Evolutionary conservation across 352 stramenopile species (phyloP).

Genomic region (Globisporangium solare): DNA sequence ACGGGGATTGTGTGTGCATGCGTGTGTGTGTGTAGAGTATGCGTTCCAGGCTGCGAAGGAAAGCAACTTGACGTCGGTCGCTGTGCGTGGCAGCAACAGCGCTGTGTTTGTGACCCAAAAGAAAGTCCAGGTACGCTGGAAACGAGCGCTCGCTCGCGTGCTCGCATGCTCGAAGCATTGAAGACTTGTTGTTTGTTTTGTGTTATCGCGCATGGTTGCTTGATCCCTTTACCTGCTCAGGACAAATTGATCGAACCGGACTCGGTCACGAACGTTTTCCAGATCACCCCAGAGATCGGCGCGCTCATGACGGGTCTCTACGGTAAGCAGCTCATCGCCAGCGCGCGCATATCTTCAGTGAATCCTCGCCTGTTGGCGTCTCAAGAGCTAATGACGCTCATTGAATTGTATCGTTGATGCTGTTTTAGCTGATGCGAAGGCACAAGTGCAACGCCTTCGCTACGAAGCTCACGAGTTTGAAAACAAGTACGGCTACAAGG

Average conservation of each 20-base stretch:
- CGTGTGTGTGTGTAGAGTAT: slow-evolving; percentile 88
- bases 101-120: slow-evolving; percentile 97
- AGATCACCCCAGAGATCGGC: slow-evolving; percentile 94
- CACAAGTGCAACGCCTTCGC: slow-evolving; percentile 93
- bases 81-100: slow-evolving; percentile 92
- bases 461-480: slow-evolving; percentile 98
- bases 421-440: slow-evolving; percentile 79
- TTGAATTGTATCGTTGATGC: neutral
- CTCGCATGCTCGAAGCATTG: neutral
- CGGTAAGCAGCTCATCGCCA: slow-evolving; percentile 24
- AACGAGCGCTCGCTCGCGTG: neutral
- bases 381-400: neutral
- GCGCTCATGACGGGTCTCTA: slow-evolving; percentile 94
- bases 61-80: slow-evolving; percentile 94
- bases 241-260: slow-evolving; percentile 94
- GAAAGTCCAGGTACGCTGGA: slow-evolving; percentile 90
- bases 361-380: neutral
- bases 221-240: slow-evolving; percentile 24
- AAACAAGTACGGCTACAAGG: slow-evolving; percentile 95
- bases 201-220: neutral
- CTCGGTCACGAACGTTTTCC: slow-evolving; percentile 95
- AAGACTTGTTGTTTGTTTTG: neutral
- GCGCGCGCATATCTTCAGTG: neutral
- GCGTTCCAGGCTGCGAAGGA: slow-evolving; percentile 96
- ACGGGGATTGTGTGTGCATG: neutral